phyloP scores from a whole-genome alignment of 177 flowering plant genomes.

The Vitis hybrid region DNA sequence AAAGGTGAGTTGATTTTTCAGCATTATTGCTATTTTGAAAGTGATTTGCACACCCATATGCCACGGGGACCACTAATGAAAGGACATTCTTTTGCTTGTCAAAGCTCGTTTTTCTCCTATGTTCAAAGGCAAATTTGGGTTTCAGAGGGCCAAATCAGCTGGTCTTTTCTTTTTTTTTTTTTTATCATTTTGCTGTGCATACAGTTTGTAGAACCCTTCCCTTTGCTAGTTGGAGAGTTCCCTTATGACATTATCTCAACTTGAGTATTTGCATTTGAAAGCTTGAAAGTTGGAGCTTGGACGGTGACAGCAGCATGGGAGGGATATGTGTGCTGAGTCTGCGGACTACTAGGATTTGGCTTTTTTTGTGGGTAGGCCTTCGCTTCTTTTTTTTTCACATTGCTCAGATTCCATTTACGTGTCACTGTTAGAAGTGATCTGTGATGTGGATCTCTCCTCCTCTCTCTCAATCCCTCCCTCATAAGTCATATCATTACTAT shows the following conservation, averaged over 20 bases:
- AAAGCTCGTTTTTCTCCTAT: background rate
- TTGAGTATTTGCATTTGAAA: background rate
- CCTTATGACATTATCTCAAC: slow-evolving; percentile 5
- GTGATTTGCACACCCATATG: background rate
- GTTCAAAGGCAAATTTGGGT: too few relatives aligned
- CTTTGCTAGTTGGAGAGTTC: too few relatives aligned
- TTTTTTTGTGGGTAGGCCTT: slow-evolving; percentile 14
- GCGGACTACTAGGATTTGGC: slow-evolving; percentile 17
- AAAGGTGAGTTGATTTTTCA: background rate
- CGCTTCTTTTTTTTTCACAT: background rate
- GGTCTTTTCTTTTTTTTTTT: background rate
- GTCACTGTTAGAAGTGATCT: slow-evolving; percentile 22
- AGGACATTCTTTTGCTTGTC: background rate
- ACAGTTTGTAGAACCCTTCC: too few relatives aligned
- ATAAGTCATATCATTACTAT: background rate
- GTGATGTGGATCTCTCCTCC: slow-evolving; percentile 10
- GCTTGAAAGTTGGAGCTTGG: background rate
- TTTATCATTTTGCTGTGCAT: background rate
- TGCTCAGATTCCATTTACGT: slow-evolving; percentile 22
- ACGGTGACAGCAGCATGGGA: slow-evolving; percentile 14
- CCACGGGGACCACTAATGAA: background rate
- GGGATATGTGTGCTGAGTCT: slow-evolving; percentile 9
- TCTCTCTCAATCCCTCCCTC: background rate
- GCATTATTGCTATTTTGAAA: background rate
- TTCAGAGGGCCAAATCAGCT: too few relatives aligned